Percentiles rank a stretch among this genome's conserved stretches.
Evolutionary conservation across 1,284 basidiomycete genomes (phyloP).

Genomic region (Trichosporon coremiiforme): DNA sequence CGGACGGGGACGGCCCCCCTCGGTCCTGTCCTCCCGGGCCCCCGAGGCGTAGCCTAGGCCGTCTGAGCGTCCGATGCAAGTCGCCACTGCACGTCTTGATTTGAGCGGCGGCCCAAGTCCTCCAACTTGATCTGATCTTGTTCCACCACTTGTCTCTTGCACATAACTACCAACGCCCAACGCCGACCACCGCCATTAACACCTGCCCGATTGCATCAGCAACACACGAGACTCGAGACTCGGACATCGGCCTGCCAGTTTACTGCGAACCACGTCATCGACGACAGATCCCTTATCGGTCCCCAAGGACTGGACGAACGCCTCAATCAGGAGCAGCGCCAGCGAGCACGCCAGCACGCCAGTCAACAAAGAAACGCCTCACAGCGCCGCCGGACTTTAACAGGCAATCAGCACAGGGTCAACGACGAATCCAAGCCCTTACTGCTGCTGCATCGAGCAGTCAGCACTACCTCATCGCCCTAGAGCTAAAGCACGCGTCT

Average conservation of each 20-base stretch:
- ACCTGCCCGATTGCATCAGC: slow-evolving; percentile 7
- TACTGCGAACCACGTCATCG: slow-evolving; percentile 3
- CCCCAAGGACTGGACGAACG: background rate
- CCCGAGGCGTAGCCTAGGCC: too few species aligned
- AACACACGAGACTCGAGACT: background rate
- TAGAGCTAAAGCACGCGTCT: background rate
- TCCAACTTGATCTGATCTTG: background rate
- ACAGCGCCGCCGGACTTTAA: background rate
- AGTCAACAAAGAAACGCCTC: background rate
- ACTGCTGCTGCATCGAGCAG: background rate
- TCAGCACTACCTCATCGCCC: background rate
- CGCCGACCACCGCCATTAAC: too few species aligned
- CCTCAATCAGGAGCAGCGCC: background rate
- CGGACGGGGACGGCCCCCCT: too few species aligned
- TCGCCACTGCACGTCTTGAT: background rate
- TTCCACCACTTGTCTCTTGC: background rate
- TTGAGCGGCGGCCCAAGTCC: background rate
- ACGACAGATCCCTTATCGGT: slow-evolving; percentile 9
- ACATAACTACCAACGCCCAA: too few species aligned
- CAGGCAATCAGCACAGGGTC: slow-evolving; percentile 1
- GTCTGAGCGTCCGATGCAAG: background rate
- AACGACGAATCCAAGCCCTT: background rate
- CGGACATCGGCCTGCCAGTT: slow-evolving; percentile 7
- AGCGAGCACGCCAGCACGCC: slow-evolving; percentile 7
- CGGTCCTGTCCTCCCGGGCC: too few species aligned